Evolutionary conservation across 1,139 yeast genomes (phyloP), one percentile per base, ranked within the genome.

Genomic region (Zygoascus sp.): DNA sequence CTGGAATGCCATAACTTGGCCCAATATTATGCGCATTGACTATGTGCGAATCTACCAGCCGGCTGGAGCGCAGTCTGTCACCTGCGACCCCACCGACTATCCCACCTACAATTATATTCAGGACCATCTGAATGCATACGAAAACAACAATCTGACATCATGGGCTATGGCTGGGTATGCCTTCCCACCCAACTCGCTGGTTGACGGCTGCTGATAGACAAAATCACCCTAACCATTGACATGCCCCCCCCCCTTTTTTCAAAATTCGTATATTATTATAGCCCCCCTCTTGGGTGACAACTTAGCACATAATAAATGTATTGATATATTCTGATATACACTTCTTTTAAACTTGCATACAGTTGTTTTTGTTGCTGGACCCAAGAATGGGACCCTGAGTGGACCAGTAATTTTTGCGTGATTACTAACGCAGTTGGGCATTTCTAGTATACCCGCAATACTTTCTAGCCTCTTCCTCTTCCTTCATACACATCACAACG

Each of bases 1-100:
- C 63, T 85, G 95, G 94, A 73, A 76, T 30, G 71, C 79, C 11
- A 66, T 87, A 40, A 62, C 65, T 35, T 86, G 87, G 75, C 96
- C 96, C 0, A 74, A 76, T 2, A 73, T 74, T 2, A 67, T 86
- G 74, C 69, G 79, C 50, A 70, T 87, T 47, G 96, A 87, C 64
- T 83, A 81, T 59, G 87, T 87, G 13, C 76, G 96, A 54, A 64
- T 87, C 13, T 87, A 87, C 63, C 96, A 87, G 66, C 92, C 94
- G 2, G 20, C 66, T 32, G 77, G 70, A 53, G 59, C 66, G 4
- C 60, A 65, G 1, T 70, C 76, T 28, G 51, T 82, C 8, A 82
- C 88, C 0, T 87, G 96, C 66, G 95, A 87, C 61, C 96, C 96
- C 1, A 59, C 58, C 0, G 85, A 72, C 51, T 80, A 72, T 58